Base-by-base conservation (phyloP, 2,329 filamentous ascomycete species). In the Scedosporium minutisporum region DNA sequence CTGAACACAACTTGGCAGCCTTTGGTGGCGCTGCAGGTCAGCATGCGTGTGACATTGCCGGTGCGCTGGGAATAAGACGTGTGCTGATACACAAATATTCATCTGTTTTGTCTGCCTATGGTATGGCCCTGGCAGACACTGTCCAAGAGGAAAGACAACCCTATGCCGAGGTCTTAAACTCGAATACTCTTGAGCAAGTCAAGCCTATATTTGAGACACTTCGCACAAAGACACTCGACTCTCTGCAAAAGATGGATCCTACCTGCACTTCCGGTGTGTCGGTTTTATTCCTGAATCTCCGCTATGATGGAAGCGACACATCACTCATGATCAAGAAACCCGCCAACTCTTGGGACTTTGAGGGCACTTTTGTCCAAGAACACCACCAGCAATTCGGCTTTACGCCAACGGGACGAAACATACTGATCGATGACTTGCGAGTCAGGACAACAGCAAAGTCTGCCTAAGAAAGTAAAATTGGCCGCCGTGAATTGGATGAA, bases 321-420 rank as follows among this genome's bases (percentile, higher is more conserved):
- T 71, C 72, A 0, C 68, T 80, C 4, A 80, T 78, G 73, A 76
- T 79, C 3, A 63, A 71, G 0, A 41, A 62, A 38, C 58, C 61
- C 4, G 58, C 27, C 6, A 61, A 63, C 7, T 62, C n/a, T n/a
- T n/a, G 82, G 6, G 84, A 83, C 0, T 90, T 88, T 71, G 86
- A 84, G 1, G 81, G 84, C 63, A 87, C 86, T 0, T 91, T 91
- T 64, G 73, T 88, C 57, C 82, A 84, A 66, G 85, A 89, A 64
- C 88, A 92, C 69, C 82, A 89, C 66, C 87, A 88, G 68, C 88
- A 90, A 68, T 92, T 91, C 68, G 87, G 87, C 1, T 91, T 91
- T 71, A 88, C 84, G 1, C 68, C 70, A 61, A 77, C 80, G 58
- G 70, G 68, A 2, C 71, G 76, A 6, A 68, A 73, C 2, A 75